A percentile compares a stretch with the other conserved stretches of the same genome.
These are phyloP conservation scores for Brettanomyces nanus DNA, from an alignment of 805 yeast species.

Conservation along the genomic window DNA sequence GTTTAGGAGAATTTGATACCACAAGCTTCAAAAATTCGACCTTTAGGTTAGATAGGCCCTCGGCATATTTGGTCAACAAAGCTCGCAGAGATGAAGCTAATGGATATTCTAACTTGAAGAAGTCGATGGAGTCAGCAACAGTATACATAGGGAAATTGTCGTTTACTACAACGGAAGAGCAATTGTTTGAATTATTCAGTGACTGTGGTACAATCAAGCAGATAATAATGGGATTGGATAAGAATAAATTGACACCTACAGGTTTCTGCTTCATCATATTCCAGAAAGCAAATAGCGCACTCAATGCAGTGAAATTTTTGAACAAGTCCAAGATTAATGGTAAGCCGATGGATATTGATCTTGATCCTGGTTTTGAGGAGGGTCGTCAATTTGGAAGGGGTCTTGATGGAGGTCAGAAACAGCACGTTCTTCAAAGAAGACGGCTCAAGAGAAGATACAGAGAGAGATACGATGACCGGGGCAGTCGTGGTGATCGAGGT, in stretches of 20 bases:
- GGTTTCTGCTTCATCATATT: conserved; percentile 93
- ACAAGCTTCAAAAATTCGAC: conserved; percentile 56
- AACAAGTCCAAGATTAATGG: conserved; percentile 82
- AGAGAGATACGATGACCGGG: conserved; percentile 8
- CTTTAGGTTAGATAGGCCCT: conserved; percentile 63
- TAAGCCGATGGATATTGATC: conserved; percentile 70
- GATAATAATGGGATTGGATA: conserved; percentile 91
- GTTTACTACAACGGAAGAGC: conserved; percentile 91
- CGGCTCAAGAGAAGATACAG: conserved; percentile 8
- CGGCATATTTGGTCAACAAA: conserved; percentile 56
- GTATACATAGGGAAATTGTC: conserved; percentile 88
- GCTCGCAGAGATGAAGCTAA: conserved; percentile 44
- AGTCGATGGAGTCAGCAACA: conserved; percentile 61
- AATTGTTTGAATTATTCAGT: conserved; percentile 77
- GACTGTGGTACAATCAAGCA: conserved; percentile 72
- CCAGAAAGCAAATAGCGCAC: conserved; percentile 57
- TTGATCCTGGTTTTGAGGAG: conserved; percentile 93
- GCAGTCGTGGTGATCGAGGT: background rate
- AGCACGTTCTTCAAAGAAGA: conserved; percentile 17
- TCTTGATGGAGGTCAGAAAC: conserved; percentile 76
- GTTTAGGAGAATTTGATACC: conserved; percentile 38
- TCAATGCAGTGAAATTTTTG: conserved; percentile 75
- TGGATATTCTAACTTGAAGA: conserved; percentile 56
- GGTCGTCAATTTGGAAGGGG: conserved; percentile 97
- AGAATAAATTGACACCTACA: conserved; percentile 87